Conservation (phyloP, 2,329 filamentous ascomycete species). For the Helotiales sp. region DNA sequence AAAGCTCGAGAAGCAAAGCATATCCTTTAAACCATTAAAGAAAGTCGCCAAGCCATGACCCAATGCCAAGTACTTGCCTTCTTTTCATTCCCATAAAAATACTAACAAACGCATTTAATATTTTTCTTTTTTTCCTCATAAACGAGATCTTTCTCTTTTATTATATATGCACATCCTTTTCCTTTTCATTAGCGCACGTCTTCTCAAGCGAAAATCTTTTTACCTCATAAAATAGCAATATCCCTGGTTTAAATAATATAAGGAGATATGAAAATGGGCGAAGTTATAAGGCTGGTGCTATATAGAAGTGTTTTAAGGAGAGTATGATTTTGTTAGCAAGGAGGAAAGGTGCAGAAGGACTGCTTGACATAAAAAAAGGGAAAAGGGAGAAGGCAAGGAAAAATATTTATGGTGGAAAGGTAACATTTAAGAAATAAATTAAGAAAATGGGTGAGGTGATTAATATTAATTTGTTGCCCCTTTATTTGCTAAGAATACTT, state of each 20-base stretch:
- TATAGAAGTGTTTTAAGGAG: constrained; percentile 94
- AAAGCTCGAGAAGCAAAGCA: constrained; percentile 40
- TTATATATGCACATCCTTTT: constrained; percentile 79
- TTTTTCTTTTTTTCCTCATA: constrained; percentile 80
- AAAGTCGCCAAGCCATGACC: constrained; percentile 57
- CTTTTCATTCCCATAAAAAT: too few species aligned
- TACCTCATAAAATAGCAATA: too few species aligned
- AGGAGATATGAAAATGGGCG: constrained; percentile 71
- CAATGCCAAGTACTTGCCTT: too few species aligned
- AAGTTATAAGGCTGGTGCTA: constrained; percentile 79
- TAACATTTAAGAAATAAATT: constrained; percentile 71
- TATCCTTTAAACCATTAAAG: constrained; percentile 36
- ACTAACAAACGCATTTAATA: too few species aligned
- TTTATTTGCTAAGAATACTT: too few species aligned
- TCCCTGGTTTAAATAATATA: constrained; percentile 53
- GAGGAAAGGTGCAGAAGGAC: constrained; percentile 52
- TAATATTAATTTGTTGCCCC: constrained; percentile 62
- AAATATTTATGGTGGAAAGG: constrained; percentile 68
- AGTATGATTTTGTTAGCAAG: constrained; percentile 77
- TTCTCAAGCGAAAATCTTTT: constrained; percentile 97
- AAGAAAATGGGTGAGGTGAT: constrained; percentile 59
- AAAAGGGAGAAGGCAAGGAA: constrained; percentile 70
- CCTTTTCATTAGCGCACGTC: constrained; percentile 91
- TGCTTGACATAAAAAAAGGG: constrained; percentile 64
- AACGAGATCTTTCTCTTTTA: constrained; percentile 91